These are phyloP conservation scores for Malassezia nana DNA, from an alignment of 1,284 basidiomycete species.

Conservation along the genomic window DNA sequence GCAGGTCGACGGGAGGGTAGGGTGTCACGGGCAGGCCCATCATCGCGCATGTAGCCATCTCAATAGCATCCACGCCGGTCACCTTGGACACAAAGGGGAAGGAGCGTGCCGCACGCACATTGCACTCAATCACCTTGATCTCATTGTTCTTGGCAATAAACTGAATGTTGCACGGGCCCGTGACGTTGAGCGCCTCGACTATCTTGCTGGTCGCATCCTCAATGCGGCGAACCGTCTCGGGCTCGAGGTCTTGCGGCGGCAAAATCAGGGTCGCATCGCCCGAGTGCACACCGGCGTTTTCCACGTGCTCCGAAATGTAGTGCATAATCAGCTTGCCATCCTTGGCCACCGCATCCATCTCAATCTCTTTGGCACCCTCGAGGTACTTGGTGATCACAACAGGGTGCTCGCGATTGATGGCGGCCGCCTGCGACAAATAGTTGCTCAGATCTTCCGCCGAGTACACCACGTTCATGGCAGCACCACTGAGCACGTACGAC, in stretches of 20 bases:
- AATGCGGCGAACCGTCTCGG: slow-evolving; percentile 86
- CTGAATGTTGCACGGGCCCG: slow-evolving; percentile 98
- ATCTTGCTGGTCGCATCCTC: slow-evolving; percentile 95
- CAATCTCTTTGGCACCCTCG: slow-evolving; percentile 98
- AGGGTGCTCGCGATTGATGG: slow-evolving; percentile 90
- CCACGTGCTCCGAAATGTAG: slow-evolving; percentile 97
- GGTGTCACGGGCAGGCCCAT: slow-evolving; percentile 75
- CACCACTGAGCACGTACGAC: slow-evolving; percentile 94
- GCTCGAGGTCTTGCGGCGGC: slow-evolving; percentile 93
- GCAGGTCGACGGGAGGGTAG: slow-evolving; percentile 78
- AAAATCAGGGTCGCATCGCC: slow-evolving; percentile 96
- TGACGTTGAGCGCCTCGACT: slow-evolving; percentile 85
- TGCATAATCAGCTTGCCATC: slow-evolving; percentile 98
- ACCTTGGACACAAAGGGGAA: slow-evolving; percentile 99
- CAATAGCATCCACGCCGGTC: slow-evolving; percentile 90
- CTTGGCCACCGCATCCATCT: slow-evolving; percentile 97
- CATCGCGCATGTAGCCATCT: slow-evolving; percentile 98
- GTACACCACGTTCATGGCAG: slow-evolving; percentile 98
- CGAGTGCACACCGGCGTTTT: slow-evolving; percentile 95
- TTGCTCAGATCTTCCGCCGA: slow-evolving; percentile 78
- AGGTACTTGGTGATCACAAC: slow-evolving; percentile 99
- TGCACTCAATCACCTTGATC: slow-evolving; percentile 99
- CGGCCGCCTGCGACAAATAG: slow-evolving; percentile 90
- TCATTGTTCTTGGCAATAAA: slow-evolving; percentile 99
- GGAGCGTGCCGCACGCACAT: slow-evolving; percentile 89